phyloP scores from a whole-genome alignment of 768 basidiomycete genomes.

The Podaxis carcinomalis region DNA sequence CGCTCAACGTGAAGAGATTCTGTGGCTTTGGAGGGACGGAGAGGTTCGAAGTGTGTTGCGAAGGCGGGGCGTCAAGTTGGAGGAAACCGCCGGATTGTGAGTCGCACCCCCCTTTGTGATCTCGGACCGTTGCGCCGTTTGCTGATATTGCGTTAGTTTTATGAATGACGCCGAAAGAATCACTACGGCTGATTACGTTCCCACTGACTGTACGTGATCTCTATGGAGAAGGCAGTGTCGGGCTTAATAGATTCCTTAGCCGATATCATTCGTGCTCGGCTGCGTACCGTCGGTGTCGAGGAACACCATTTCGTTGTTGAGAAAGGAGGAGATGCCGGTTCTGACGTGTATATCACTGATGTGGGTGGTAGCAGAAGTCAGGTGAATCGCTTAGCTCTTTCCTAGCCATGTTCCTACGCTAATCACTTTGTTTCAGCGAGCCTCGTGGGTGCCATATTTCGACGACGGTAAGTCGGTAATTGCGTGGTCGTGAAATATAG shows the following conservation, averaged over 20 bases:
- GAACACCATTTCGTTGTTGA: constrained; percentile 65
- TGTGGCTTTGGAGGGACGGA: constrained; percentile 56
- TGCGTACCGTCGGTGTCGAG: constrained; percentile 71
- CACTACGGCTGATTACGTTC: constrained; percentile 48
- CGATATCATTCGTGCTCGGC: constrained; percentile 71
- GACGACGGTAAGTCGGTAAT: constrained; percentile 48
- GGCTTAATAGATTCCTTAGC: constrained; percentile 25
- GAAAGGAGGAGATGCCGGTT: constrained; percentile 35
- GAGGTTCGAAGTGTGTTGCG: constrained; percentile 48
- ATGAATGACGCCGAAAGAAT: constrained; percentile 66
- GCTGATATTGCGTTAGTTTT: constrained; percentile 42
- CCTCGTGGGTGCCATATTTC: constrained; percentile 74
- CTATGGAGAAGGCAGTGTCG: neutral
- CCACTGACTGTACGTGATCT: constrained; percentile 53
- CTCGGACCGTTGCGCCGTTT: neutral
- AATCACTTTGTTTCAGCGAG: constrained; percentile 31
- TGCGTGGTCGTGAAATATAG: neutral
- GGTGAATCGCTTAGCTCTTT: constrained; percentile 20
- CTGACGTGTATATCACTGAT: constrained; percentile 67
- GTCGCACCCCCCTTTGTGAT: constrained; percentile 21
- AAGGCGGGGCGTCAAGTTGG: constrained; percentile 46
- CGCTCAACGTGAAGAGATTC: constrained; percentile 55
- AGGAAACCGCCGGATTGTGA: constrained; percentile 67
- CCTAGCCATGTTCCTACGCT: neutral
- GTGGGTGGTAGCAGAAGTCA: constrained; percentile 62